Conservation (phyloP, 257 asterid genomes). For the Salvia splendens region DNA sequence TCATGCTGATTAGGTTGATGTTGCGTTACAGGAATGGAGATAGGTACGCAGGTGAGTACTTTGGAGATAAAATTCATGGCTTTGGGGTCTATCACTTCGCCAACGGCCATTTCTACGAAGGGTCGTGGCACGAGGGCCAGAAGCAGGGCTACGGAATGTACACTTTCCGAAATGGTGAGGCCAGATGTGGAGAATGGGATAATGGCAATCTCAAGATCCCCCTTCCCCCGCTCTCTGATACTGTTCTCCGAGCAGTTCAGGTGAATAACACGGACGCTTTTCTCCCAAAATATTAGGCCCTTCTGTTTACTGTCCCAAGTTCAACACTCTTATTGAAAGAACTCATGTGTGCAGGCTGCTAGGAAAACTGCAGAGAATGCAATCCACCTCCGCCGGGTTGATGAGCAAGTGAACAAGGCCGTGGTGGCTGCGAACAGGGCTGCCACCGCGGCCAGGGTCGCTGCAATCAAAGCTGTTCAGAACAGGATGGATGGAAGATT, state of each 20-base stretch:
- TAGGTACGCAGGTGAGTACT: conserved; percentile 73
- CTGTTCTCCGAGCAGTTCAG: conserved; percentile 70
- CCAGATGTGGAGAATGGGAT: conserved; percentile 78
- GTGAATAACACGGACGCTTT: conserved; percentile 29
- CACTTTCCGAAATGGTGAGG: conserved; percentile 66
- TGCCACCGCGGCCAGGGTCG: conserved; percentile 90
- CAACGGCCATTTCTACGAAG: conserved; percentile 74
- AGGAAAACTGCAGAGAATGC: conserved; percentile 74
- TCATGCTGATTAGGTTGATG: conserved; percentile 21
- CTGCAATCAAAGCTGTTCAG: conserved; percentile 92
- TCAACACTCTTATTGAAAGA: background rate
- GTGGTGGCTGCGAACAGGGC: conserved; percentile 79
- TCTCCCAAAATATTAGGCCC: background rate
- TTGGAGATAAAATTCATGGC: conserved; percentile 79
- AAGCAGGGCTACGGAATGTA: conserved; percentile 77
- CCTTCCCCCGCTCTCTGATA: conserved; percentile 36
- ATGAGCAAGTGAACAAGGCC: conserved; percentile 76
- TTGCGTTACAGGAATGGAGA: conserved; percentile 65
- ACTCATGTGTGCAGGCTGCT: conserved; percentile 58
- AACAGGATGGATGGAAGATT: conserved; percentile 72
- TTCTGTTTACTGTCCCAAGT: background rate
- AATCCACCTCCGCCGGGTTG: conserved; percentile 48
- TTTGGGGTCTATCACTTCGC: conserved; percentile 75
- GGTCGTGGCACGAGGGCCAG: conserved; percentile 90
- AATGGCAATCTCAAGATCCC: conserved; percentile 51